phyloP scores from a whole-genome alignment of 2,329 filamentous ascomycete species.

The Graphiopsis chlorocephala region DNA sequence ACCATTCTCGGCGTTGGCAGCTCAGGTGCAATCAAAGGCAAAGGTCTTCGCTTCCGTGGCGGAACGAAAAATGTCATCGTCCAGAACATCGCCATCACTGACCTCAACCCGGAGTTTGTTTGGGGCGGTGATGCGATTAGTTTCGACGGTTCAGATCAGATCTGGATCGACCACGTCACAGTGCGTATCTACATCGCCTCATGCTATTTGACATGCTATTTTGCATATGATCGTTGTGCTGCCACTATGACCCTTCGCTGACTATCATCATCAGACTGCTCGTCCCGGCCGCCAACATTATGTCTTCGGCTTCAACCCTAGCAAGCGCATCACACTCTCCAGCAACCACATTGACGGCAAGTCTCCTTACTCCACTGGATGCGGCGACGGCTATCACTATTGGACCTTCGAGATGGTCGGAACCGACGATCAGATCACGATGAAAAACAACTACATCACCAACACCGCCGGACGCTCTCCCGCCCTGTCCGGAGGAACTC shows the following conservation, averaged over 20 bases:
- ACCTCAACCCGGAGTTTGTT: slow-evolving; percentile 33
- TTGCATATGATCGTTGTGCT: background rate
- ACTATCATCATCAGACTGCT: slow-evolving; percentile 33
- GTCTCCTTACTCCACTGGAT: slow-evolving; percentile 24
- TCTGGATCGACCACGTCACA: slow-evolving; percentile 33
- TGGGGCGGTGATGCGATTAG: slow-evolving; percentile 36
- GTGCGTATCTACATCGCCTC: background rate
- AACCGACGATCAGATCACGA: slow-evolving; percentile 24
- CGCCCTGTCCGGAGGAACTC: slow-evolving; percentile 53
- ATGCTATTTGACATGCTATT: background rate
- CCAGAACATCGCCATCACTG: slow-evolving; percentile 36
- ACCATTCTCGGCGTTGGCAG: slow-evolving; percentile 37
- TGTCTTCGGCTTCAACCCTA: slow-evolving; percentile 46
- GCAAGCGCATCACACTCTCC: slow-evolving; percentile 24
- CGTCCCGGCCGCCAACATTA: slow-evolving; percentile 32
- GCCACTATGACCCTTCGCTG: background rate
- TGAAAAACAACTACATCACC: slow-evolving; percentile 29
- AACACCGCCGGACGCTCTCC: slow-evolving; percentile 8
- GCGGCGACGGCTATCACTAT: slow-evolving; percentile 27
- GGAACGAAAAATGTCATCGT: slow-evolving; percentile 37
- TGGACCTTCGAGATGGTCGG: slow-evolving; percentile 26
- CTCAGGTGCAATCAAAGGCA: slow-evolving; percentile 36
- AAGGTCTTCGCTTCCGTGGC: slow-evolving; percentile 37
- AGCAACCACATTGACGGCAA: slow-evolving; percentile 28
- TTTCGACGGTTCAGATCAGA: slow-evolving; percentile 28